Base-by-base conservation (phyloP, 2,329 filamentous ascomycete genomes). In the Lachnellula suecica region DNA sequence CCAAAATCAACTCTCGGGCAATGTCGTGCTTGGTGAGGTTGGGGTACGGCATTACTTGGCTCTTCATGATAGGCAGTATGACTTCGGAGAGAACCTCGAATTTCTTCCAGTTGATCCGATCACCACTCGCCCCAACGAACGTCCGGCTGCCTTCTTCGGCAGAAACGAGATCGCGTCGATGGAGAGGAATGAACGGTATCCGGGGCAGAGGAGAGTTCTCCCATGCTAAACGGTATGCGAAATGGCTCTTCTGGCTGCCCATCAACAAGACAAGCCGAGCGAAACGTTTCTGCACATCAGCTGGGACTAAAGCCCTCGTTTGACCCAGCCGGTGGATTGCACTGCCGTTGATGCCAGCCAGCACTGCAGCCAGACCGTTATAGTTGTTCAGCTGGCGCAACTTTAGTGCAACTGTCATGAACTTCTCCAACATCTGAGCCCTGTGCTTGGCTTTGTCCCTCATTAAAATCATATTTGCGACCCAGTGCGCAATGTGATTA, bases 61-160 rank as follows among this genome's bases (percentile, higher is more conserved):
- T 96, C 71, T 87, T 88, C 81, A 97, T 95, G 49, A 99, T 85
- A 2, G 90, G 88, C 54, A 97, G 77, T 48, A 97, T 81, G 4
- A 97, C 89, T 62, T 97, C 93, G 6, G 92, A 92, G 71, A 97
- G 85, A 27, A 99, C 87, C 70, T 97, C 93, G 64, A 97, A 99
- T 68, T 99, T 99, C 71, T 88, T 91, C 94, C 94, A 99, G 68
- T 97, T 97, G 68, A 99, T 89, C 47, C 89, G 79, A 57, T 90
- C 83, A 58, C 78, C 83, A 54, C 83, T 79, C 2, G 82, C 78
- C 7, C 88, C 90, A 2, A 97, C 76, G 68, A 96, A 93, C 0
- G 94, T 97, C 64, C 83, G 84, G 70, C 94, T 97, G 29, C 93
- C 94, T 71, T 96, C 89, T 66, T 96, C 91, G 1, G 94, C 93